A percentile compares a stretch with the other conserved stretches of the same genome.
Evolutionary conservation across 2,329 filamentous ascomycete genomes (phyloP).

Genomic region (Colletotrichum siamense): DNA sequence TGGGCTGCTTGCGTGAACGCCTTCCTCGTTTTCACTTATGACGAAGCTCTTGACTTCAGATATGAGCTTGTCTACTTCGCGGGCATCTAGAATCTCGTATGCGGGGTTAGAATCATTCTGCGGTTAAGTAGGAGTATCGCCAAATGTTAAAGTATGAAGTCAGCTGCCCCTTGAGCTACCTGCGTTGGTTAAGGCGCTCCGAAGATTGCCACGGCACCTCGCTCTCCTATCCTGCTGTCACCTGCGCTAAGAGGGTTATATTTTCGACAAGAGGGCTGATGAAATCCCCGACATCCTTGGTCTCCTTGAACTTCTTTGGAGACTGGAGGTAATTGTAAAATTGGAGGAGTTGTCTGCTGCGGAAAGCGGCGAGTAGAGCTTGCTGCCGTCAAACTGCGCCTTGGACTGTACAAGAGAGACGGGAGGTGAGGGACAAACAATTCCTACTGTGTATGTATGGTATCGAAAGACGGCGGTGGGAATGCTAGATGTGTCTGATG

Average conservation of each 20-base stretch:
- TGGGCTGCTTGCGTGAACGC: not conserved
- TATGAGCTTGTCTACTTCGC: not conserved
- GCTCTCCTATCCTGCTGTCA: not conserved
- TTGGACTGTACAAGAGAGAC: not conserved
- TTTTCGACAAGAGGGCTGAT: not conserved
- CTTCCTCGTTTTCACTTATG: not conserved
- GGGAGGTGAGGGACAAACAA: not conserved
- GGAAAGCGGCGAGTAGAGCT: not conserved
- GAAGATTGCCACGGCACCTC: not conserved
- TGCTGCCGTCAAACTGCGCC: not conserved
- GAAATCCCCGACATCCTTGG: not conserved
- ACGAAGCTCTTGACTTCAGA: not conserved
- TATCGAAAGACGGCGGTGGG: not conserved
- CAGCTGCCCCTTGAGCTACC: not conserved
- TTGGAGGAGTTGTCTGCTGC: not conserved
- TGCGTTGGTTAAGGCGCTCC: not conserved
- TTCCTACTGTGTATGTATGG: not conserved
- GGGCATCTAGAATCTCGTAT: not conserved
- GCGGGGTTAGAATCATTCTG: not conserved
- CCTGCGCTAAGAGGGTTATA: not conserved
- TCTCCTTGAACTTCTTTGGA: not conserved
- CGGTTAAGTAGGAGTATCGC: not conserved
- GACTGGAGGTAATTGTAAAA: not conserved
- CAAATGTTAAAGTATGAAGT: not conserved
- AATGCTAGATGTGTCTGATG: not conserved